These are phyloP conservation scores for Microsporum ferrugineum DNA, from an alignment of 2,329 filamentous ascomycete genomes.

Conservation along the genomic window DNA sequence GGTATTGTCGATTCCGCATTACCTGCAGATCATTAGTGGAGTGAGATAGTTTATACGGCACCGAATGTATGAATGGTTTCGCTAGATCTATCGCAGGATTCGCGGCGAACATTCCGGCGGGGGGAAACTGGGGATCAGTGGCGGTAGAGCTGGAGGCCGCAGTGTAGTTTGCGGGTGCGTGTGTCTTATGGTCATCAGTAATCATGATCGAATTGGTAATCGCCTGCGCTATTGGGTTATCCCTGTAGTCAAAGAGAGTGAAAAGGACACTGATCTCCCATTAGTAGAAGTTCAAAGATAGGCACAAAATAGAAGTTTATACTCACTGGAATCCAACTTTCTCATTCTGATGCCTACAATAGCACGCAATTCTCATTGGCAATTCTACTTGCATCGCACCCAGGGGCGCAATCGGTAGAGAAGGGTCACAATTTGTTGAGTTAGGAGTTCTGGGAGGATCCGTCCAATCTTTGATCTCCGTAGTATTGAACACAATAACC, in stretches of 20 bases:
- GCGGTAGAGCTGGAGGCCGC: constrained; percentile 26
- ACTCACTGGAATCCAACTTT: constrained; percentile 68
- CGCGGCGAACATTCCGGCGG: constrained; percentile 34
- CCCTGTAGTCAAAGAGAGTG: constrained; percentile 73
- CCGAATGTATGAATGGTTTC: constrained; percentile 26
- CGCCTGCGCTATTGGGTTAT: constrained; percentile 67
- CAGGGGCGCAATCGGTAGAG: constrained; percentile 29
- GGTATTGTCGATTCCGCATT: constrained; percentile 43
- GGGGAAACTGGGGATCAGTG: constrained; percentile 32
- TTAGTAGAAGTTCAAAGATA: constrained; percentile 14
- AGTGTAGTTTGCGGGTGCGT: constrained; percentile 37
- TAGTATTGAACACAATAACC: constrained; percentile 84
- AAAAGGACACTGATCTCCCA: constrained; percentile 59
- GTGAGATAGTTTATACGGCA: constrained; percentile 46
- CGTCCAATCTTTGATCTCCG: constrained; percentile 76
- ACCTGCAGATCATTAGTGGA: constrained; percentile 53
- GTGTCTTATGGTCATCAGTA: constrained; percentile 94
- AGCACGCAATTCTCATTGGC: constrained; percentile 93
- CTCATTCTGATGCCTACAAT: constrained; percentile 88
- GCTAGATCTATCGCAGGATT: constrained; percentile 22
- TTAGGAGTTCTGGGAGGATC: constrained; percentile 46
- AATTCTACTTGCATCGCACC: constrained; percentile 67
- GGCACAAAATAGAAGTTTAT: not conserved
- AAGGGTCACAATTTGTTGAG: constrained; percentile 31
- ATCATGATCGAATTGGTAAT: constrained; percentile 89